These are phyloP conservation scores for Suillus alpinus DNA, from an alignment of 768 basidiomycete genomes.

Conservation along the genomic window DNA sequence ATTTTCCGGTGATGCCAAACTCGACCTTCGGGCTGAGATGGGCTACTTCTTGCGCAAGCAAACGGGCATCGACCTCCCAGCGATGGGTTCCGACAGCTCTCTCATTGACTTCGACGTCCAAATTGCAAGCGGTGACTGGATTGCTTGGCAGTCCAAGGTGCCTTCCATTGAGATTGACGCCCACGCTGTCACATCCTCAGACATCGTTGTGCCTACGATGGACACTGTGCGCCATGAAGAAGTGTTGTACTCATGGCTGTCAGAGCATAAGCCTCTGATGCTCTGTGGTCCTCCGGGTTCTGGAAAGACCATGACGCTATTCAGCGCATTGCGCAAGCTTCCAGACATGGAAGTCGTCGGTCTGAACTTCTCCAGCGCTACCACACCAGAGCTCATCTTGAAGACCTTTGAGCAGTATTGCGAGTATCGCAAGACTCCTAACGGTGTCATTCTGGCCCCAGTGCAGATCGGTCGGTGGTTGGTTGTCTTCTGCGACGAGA, in stretches of 20 bases:
- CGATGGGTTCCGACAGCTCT: constrained; percentile 69
- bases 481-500: constrained; percentile 99
- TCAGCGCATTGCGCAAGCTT: constrained; percentile 94
- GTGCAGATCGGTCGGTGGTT: constrained; percentile 96
- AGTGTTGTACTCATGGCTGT: constrained; percentile 97
- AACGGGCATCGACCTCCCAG: constrained; percentile 88
- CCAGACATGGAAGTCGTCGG: constrained; percentile 99
- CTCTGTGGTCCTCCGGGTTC: constrained; percentile 99
- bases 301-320: constrained; percentile 99
- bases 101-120: constrained; percentile 96
- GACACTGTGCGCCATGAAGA: constrained; percentile 99
- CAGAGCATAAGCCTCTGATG: constrained; percentile 97
- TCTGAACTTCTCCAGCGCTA: constrained; percentile 98
- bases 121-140: constrained; percentile 82
- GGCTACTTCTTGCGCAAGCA: constrained; percentile 83
- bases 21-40: constrained; percentile 85
- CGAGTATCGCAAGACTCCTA: constrained; percentile 97
- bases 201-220: constrained; percentile 96
- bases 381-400: constrained; percentile 94
- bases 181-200: constrained; percentile 91
- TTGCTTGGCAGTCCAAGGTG: constrained; percentile 87
- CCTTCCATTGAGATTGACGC: constrained; percentile 97
- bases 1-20: constrained; percentile 93
- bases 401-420: constrained; percentile 99
- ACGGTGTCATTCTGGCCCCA: constrained; percentile 94